Percentiles rank a stretch among this genome's conserved stretches.
These are phyloP conservation scores for Chlorella sp. DNA, from an alignment of 139 green algal genomes.

Conservation along the genomic window DNA sequence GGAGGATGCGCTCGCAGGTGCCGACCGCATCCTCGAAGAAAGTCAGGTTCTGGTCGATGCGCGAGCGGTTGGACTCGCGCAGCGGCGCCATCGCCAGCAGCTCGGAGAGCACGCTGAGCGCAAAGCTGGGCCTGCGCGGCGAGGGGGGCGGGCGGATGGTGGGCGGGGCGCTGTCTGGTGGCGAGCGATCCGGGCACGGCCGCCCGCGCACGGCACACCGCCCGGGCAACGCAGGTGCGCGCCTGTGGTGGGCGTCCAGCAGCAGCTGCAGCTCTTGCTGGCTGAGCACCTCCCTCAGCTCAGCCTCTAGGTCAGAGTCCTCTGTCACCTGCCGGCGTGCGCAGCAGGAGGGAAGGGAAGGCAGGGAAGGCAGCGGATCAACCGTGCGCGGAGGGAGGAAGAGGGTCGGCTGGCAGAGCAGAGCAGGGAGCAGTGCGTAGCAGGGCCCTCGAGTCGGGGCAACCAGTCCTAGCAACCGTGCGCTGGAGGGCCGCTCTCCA, in stretches of 20 bases:
- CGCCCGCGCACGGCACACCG: neutral
- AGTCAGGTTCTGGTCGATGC: conserved; percentile 58
- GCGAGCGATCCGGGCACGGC: neutral
- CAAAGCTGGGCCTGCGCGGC: conserved; percentile 6
- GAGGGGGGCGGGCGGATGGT: neutral
- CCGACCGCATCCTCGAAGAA: conserved; percentile 46
- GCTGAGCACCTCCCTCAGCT: conserved; percentile 22
- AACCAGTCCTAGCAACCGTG: too few species aligned
- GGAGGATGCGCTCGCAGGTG: conserved; percentile 58
- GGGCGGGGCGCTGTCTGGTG: neutral
- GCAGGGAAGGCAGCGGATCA: neutral
- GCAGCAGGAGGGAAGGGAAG: neutral
- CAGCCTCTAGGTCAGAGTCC: neutral
- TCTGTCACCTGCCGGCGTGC: neutral
- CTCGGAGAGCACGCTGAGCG: conserved; percentile 14
- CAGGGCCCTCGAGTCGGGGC: too few species aligned
- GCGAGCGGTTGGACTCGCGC: neutral
- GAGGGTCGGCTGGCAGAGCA: neutral
- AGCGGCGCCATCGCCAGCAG: neutral
- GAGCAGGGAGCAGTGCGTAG: neutral
- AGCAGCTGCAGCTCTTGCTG: conserved; percentile 21
- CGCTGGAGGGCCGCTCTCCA: too few species aligned
- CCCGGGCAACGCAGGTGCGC: neutral
- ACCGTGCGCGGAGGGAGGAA: neutral
- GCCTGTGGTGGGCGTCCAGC: conserved; percentile 28